Evolutionary conservation across 2,329 filamentous ascomycete species (phyloP).

Genomic region (Akanthomyces lecanii): DNA sequence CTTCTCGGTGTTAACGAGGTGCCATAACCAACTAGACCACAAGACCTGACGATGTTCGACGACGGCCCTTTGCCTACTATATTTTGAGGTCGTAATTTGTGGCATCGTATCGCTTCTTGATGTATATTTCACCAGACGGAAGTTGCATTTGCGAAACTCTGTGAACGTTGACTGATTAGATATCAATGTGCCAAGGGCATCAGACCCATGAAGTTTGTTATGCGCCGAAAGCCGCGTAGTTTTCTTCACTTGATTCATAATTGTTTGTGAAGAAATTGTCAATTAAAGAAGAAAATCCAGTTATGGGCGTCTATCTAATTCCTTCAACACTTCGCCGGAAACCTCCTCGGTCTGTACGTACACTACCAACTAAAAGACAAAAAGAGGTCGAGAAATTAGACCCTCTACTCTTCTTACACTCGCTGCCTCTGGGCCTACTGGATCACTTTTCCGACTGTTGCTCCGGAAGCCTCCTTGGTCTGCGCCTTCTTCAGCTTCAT

Average conservation of each 20-base stretch:
- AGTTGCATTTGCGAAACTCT: no score
- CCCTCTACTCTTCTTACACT: not conserved
- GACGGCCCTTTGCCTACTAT: no score
- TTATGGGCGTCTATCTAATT: not conserved
- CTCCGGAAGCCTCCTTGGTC: constrained; percentile 79
- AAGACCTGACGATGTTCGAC: no score
- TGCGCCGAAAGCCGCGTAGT: not conserved
- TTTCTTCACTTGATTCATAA: not conserved
- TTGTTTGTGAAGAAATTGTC: not conserved
- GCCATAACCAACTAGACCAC: no score
- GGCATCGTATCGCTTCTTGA: no score
- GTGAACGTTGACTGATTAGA: no score
- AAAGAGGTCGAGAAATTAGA: not conserved
- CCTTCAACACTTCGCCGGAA: not conserved
- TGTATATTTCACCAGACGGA: no score
- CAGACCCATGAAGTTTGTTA: no score
- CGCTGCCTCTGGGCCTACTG: constrained; percentile 30
- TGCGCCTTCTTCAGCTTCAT: constrained; percentile 77
- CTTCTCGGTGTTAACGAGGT: no score
- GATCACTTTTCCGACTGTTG: constrained; percentile 70
- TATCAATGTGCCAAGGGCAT: no score
- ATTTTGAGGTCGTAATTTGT: no score
- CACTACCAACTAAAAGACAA: constrained; percentile 7
- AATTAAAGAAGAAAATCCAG: not conserved
- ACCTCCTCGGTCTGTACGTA: not conserved